These are phyloP conservation scores for Starmerella bacillaris DNA, from an alignment of 805 yeast species.

Conservation along the genomic window DNA sequence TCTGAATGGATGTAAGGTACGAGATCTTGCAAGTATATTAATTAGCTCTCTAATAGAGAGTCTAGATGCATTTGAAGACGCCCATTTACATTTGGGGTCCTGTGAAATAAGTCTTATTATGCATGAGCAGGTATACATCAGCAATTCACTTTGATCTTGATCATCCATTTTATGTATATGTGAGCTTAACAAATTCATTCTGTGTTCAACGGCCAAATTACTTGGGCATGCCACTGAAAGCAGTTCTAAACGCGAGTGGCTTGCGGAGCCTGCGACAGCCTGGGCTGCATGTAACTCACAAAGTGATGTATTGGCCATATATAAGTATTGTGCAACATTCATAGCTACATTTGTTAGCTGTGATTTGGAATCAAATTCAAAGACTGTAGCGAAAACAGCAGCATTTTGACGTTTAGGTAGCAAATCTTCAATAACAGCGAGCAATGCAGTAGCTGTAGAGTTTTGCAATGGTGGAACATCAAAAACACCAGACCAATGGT, in stretches of 20 bases:
- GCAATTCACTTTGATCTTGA: neutral
- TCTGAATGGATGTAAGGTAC: neutral
- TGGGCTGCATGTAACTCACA: neutral
- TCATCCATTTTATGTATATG: neutral
- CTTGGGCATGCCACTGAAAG: neutral
- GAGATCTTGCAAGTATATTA: neutral
- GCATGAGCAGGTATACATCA: conserved; percentile 1
- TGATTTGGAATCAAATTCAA: neutral
- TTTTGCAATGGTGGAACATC: conserved; percentile 6
- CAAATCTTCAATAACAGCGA: conserved; percentile 1
- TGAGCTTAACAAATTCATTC: neutral
- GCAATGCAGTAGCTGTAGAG: conserved; percentile 2
- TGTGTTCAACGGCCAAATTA: neutral
- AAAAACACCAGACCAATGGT: conserved; percentile 1
- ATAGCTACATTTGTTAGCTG: conserved; percentile 1
- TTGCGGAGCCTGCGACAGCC: neutral
- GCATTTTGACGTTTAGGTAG: conserved; percentile 1
- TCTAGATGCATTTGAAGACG: neutral
- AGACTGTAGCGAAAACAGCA: neutral
- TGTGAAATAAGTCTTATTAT: neutral
- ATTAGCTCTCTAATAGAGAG: neutral
- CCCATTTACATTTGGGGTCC: conserved; percentile 1
- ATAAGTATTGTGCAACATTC: conserved; percentile 5
- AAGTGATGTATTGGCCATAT: conserved; percentile 3
- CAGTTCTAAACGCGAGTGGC: neutral